Evolutionary conservation across 345 rosid genomes (phyloP).

Genomic region (Iberis pinnata): DNA sequence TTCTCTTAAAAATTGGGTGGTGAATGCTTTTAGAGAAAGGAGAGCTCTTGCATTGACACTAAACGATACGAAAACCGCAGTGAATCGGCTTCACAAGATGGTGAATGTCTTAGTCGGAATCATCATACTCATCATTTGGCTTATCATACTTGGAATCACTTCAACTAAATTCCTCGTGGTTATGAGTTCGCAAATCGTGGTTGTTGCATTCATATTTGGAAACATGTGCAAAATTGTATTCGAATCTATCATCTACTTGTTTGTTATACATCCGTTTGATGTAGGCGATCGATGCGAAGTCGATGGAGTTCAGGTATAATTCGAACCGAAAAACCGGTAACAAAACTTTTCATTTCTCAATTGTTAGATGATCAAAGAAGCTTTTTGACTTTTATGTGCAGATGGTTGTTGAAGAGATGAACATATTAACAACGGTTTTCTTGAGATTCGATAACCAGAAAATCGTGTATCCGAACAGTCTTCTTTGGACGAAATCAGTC

Average conservation of each 20-base stretch:
- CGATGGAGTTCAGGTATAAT: slow-evolving; percentile 62
- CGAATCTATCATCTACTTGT: slow-evolving; percentile 77
- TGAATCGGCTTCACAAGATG: slow-evolving; percentile 68
- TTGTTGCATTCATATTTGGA: slow-evolving; percentile 70
- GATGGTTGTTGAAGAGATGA: slow-evolving; percentile 91
- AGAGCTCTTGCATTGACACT: slow-evolving; percentile 68
- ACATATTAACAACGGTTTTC: slow-evolving; percentile 69
- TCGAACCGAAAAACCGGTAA: no score
- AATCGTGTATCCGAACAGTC: slow-evolving; percentile 66
- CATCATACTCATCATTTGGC: slow-evolving; percentile 45
- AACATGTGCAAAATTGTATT: slow-evolving; percentile 74
- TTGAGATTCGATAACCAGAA: slow-evolving; percentile 73
- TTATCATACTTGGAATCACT: slow-evolving; percentile 58
- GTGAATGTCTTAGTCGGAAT: slow-evolving; percentile 53
- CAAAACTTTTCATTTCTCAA: no score
- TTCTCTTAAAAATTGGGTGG: slow-evolving; percentile 78
- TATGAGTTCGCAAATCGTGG: slow-evolving; percentile 57
- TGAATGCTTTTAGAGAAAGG: slow-evolving; percentile 59
- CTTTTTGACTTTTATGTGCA: slow-evolving; percentile 13
- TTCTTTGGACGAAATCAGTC: slow-evolving; percentile 44
- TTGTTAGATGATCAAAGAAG: not conserved
- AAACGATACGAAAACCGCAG: slow-evolving; percentile 72
- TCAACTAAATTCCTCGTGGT: slow-evolving; percentile 50
- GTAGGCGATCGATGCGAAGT: slow-evolving; percentile 77
- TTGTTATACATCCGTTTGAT: slow-evolving; percentile 77